phyloP scores from a whole-genome alignment of 768 basidiomycete species.

The Mrakia blollopis region DNA sequence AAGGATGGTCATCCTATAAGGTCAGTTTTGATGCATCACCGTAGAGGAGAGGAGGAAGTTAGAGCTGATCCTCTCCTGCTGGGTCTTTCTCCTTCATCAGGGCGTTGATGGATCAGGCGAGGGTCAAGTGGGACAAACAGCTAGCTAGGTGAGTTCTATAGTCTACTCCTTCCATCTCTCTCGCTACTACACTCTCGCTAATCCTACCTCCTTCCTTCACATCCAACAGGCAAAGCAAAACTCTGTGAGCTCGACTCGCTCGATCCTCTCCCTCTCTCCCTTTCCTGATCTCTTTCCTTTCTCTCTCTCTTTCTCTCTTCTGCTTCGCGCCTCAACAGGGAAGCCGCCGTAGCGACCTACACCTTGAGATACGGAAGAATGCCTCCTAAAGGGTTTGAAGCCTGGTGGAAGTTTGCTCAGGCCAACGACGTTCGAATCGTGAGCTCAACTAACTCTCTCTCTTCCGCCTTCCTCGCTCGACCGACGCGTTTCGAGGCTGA shows the following conservation, averaged over 20 bases:
- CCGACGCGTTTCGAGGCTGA: background rate
- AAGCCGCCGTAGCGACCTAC: slow-evolving; percentile 37
- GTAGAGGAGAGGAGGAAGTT: too few relatives aligned
- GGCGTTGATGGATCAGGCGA: background rate
- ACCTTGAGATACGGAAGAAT: slow-evolving; percentile 34
- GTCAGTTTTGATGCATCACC: too few relatives aligned
- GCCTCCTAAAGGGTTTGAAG: slow-evolving; percentile 41
- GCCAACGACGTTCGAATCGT: slow-evolving; percentile 7
- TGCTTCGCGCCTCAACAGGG: background rate
- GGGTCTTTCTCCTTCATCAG: too few relatives aligned
- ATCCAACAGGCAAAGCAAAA: background rate
- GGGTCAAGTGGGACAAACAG: background rate
- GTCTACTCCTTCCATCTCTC: too few relatives aligned
- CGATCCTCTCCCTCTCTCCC: background rate
- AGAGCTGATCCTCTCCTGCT: too few relatives aligned
- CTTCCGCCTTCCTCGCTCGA: background rate
- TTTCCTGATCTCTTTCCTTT: too few relatives aligned
- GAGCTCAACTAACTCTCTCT: background rate
- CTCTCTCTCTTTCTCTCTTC: too few relatives aligned
- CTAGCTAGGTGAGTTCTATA: background rate
- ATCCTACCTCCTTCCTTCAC: too few relatives aligned
- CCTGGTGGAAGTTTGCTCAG: slow-evolving; percentile 39
- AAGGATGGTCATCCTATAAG: too few relatives aligned
- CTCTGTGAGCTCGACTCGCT: background rate
- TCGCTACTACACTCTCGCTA: too few relatives aligned